Conservation (phyloP, 179 eudicot species). For the Spergularia azorica region DNA sequence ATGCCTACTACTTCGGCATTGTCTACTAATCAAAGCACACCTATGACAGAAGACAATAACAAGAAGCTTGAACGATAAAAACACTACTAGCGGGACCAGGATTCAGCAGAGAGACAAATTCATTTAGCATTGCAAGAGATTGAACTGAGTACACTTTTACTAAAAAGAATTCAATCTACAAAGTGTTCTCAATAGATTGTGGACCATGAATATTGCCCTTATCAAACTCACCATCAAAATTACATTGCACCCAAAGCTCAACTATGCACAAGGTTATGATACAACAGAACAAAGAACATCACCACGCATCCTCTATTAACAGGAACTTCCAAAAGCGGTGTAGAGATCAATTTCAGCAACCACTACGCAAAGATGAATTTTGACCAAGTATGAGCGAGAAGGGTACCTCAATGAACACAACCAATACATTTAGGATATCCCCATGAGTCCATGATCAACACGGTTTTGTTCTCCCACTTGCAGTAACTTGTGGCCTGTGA, state of each 20-base stretch:
- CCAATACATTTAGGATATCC: too few species aligned
- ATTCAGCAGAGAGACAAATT: too few species aligned
- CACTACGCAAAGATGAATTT: background rate
- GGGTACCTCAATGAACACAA: background rate
- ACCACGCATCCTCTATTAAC: background rate
- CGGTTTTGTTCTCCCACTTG: background rate
- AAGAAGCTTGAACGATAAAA: too few species aligned
- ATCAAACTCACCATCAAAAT: background rate
- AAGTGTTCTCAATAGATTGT: background rate
- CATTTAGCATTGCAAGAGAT: too few species aligned
- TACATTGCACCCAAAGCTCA: background rate
- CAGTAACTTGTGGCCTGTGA: slow-evolving; percentile 1
- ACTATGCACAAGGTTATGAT: background rate
- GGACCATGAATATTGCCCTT: background rate
- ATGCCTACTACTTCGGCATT: too few species aligned
- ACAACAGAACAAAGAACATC: slow-evolving; percentile 1
- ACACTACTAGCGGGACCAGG: too few species aligned
- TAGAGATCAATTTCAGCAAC: background rate
- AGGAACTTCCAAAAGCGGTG: background rate
- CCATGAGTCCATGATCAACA: too few species aligned
- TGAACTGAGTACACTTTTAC: too few species aligned
- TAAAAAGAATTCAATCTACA: background rate
- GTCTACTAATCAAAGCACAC: too few species aligned
- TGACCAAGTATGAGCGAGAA: background rate
- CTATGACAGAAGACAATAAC: too few species aligned